Conservation (phyloP, 352 stramenopile species). For the Globisporangium ultimum region DNA sequence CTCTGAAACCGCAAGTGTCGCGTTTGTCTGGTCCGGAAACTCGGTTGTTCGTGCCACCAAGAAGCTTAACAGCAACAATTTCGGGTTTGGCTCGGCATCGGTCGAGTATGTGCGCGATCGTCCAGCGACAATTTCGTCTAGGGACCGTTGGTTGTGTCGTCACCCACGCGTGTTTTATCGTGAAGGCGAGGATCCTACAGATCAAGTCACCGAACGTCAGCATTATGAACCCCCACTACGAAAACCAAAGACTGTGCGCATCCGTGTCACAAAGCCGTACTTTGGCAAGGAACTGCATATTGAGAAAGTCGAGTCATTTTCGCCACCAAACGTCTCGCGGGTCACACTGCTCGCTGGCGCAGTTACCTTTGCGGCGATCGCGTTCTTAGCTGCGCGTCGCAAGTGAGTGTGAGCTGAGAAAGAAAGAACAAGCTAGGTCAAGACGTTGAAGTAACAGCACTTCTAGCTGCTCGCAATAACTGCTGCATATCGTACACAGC, state of each 20-base stretch:
- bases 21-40: not conserved
- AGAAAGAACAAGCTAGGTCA: too few relatives aligned
- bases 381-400: too few relatives aligned
- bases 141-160: not conserved
- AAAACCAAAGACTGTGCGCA: not conserved
- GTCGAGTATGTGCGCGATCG: constrained; percentile 1
- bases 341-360: too few relatives aligned
- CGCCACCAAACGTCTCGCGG: too few relatives aligned
- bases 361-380: too few relatives aligned
- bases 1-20: not conserved
- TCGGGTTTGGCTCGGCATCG: not conserved
- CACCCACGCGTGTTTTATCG: too few relatives aligned
- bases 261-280: constrained; percentile 2
- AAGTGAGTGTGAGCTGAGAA: too few relatives aligned
- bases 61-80: not conserved
- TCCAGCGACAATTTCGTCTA: constrained; percentile 2
- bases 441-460: too few relatives aligned
- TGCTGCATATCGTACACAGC: too few relatives aligned
- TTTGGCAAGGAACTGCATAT: not conserved
- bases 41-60: not conserved
- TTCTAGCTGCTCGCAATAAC: too few relatives aligned
- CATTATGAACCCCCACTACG: not conserved
- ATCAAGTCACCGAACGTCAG: not conserved
- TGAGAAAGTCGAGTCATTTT: too few relatives aligned
- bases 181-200: too few relatives aligned